Conservation (phyloP, 2,329 filamentous ascomycete genomes). For the Cryphonectria carpinicola region DNA sequence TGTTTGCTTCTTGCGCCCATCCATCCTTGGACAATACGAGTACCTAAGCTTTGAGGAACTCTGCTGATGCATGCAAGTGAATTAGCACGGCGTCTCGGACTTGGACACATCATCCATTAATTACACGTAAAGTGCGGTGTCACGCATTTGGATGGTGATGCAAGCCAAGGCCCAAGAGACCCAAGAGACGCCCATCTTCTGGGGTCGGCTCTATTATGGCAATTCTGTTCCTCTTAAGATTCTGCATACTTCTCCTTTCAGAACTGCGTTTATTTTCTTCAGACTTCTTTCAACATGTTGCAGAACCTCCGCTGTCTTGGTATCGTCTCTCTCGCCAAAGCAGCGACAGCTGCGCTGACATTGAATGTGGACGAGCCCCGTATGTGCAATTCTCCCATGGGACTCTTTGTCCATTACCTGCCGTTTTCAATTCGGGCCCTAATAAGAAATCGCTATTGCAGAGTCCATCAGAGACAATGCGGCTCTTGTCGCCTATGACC, state of each 20-base stretch:
- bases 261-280: not conserved
- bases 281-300: slow-evolving; percentile 18
- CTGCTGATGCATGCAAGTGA: not conserved
- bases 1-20: not conserved
- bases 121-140: not conserved
- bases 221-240: not conserved
- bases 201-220: not conserved
- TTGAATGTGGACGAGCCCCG: slow-evolving; percentile 22
- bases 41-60: not conserved
- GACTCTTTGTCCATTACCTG: not conserved
- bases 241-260: not conserved
- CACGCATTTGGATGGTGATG: not conserved
- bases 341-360: slow-evolving; percentile 20
- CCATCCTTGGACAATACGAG: slow-evolving; percentile 15
- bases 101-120: too few species aligned
- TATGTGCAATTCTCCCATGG: not conserved
- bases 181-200: slow-evolving; percentile 3
- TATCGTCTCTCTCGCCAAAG: slow-evolving; percentile 14
- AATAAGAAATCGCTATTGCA: not conserved
- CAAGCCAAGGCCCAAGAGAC: not conserved
- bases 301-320: slow-evolving; percentile 14
- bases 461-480: slow-evolving; percentile 25
- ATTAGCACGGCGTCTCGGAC: not conserved
- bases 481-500: slow-evolving; percentile 26
- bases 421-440: not conserved